These are phyloP conservation scores for Priceomyces medius DNA, from an alignment of 805 yeast species.

Conservation along the genomic window DNA sequence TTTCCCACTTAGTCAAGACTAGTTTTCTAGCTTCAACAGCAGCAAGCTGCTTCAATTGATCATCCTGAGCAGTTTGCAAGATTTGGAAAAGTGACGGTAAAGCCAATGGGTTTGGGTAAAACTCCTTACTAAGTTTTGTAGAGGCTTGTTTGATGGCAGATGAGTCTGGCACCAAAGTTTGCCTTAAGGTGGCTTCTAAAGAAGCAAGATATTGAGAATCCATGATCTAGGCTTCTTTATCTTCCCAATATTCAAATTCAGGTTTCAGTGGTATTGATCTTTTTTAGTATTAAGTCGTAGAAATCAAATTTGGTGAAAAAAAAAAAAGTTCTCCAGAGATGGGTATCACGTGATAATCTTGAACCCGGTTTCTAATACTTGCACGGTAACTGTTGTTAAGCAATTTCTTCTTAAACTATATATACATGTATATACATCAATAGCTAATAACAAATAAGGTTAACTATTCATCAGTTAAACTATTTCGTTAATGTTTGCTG, in stretches of 20 bases:
- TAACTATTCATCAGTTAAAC: slow-evolving; percentile 13
- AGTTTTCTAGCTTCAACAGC: slow-evolving; percentile 94
- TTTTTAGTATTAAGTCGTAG: background rate
- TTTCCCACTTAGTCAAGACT: slow-evolving; percentile 68
- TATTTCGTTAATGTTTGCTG: slow-evolving; percentile 60
- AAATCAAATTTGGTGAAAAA: slow-evolving; percentile 4
- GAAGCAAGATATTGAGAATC: slow-evolving; percentile 67
- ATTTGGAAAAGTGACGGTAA: slow-evolving; percentile 83
- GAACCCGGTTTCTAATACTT: background rate
- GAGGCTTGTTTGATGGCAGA: slow-evolving; percentile 83
- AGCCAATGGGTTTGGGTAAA: slow-evolving; percentile 67
- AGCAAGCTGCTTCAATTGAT: slow-evolving; percentile 83
- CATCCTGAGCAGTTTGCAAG: slow-evolving; percentile 65
- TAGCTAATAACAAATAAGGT: too few relatives aligned
- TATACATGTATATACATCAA: too few relatives aligned
- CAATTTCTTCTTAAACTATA: too few relatives aligned
- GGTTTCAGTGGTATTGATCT: background rate
- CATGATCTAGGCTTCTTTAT: slow-evolving; percentile 38
- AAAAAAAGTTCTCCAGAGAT: slow-evolving; percentile 9
- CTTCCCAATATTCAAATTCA: background rate
- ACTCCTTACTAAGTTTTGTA: slow-evolving; percentile 65
- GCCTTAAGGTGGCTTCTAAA: slow-evolving; percentile 75
- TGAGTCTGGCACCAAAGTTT: slow-evolving; percentile 79
- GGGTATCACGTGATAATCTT: slow-evolving; percentile 8
- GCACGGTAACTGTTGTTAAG: too few relatives aligned